These are phyloP conservation scores for Spencermartinsiella ligniputridi DNA, from an alignment of 1,139 yeast species.

Conservation along the genomic window DNA sequence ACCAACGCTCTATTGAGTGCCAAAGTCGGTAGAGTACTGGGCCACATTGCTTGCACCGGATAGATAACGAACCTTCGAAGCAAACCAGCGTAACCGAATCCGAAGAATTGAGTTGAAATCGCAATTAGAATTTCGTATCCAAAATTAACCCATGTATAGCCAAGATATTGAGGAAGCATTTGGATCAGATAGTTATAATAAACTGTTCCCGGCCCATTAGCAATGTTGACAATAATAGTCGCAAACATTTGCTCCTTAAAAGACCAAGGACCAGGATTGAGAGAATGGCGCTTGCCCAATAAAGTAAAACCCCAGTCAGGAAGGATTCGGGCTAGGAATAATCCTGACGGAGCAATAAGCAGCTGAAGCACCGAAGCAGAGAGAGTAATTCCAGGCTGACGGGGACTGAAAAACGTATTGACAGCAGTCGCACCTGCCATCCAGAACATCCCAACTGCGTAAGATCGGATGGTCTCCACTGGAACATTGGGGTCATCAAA, in stretches of 20 bases:
- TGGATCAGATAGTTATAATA: constrained; percentile 44
- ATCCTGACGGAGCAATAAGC: constrained; percentile 50
- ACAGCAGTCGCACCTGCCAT: constrained; percentile 49
- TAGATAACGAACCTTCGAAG: constrained; percentile 53
- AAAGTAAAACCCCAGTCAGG: constrained; percentile 46
- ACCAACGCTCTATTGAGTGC: constrained; percentile 53
- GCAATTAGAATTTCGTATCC: constrained; percentile 51
- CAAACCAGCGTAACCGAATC: constrained; percentile 61
- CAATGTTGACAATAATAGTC: constrained; percentile 42
- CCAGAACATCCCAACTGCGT: constrained; percentile 53
- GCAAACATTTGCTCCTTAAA: constrained; percentile 65
- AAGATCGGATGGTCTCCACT: constrained; percentile 52
- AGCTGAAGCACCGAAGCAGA: constrained; percentile 50
- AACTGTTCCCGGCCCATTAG: constrained; percentile 43
- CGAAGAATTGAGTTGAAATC: constrained; percentile 53
- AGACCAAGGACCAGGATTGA: constrained; percentile 62
- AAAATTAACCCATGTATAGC: constrained; percentile 41
- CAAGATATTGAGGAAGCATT: constrained; percentile 39
- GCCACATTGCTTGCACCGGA: constrained; percentile 56
- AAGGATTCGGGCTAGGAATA: constrained; percentile 37
- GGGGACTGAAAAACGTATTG: constrained; percentile 53
- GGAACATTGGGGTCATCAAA: constrained; percentile 40
- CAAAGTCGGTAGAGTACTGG: constrained; percentile 48
- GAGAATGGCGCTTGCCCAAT: constrained; percentile 36
- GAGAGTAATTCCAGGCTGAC: constrained; percentile 50